Evolutionary conservation across 2,329 filamentous ascomycete genomes (phyloP).

Genomic region (Pseudogymnoascus sp.): DNA sequence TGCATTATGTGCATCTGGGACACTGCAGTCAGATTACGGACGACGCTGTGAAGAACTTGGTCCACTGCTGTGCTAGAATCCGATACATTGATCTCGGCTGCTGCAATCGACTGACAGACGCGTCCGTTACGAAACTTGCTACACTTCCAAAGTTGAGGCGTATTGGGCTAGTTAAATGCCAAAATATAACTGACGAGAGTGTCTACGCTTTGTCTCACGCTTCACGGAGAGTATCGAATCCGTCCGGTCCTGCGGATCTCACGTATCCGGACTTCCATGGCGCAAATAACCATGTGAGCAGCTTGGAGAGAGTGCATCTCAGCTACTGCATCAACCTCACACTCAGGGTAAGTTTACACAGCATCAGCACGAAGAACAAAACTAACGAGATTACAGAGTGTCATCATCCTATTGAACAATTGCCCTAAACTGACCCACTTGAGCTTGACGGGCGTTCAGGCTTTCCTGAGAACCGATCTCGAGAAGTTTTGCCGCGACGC

Average conservation of each 20-base stretch:
- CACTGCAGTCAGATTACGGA: slow-evolving; percentile 92
- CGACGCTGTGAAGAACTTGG: slow-evolving; percentile 74
- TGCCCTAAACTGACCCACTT: slow-evolving; percentile 91
- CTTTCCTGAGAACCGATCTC: slow-evolving; percentile 81
- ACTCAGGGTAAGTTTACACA: slow-evolving; percentile 56
- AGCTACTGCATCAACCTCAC: slow-evolving; percentile 89
- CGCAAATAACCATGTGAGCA: slow-evolving; percentile 20
- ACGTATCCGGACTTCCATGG: neutral
- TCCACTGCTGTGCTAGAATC: slow-evolving; percentile 83
- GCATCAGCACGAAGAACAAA: neutral
- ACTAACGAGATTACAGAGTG: slow-evolving; percentile 57
- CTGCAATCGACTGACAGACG: slow-evolving; percentile 81
- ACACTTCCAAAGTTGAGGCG: slow-evolving; percentile 86
- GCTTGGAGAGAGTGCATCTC: slow-evolving; percentile 84
- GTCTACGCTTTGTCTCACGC: slow-evolving; percentile 77
- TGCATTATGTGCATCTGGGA: slow-evolving; percentile 93
- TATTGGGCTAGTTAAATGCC: slow-evolving; percentile 92
- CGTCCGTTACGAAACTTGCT: slow-evolving; percentile 77
- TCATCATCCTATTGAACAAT: slow-evolving; percentile 79
- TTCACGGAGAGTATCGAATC: slow-evolving; percentile 47
- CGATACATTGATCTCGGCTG: slow-evolving; percentile 98
- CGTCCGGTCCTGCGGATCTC: slow-evolving; percentile 46
- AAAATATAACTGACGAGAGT: slow-evolving; percentile 80
- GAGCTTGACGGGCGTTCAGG: slow-evolving; percentile 86
- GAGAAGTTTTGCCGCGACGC: slow-evolving; percentile 81